Base-by-base conservation (phyloP, 805 yeast genomes). In the Candida insectorum region DNA sequence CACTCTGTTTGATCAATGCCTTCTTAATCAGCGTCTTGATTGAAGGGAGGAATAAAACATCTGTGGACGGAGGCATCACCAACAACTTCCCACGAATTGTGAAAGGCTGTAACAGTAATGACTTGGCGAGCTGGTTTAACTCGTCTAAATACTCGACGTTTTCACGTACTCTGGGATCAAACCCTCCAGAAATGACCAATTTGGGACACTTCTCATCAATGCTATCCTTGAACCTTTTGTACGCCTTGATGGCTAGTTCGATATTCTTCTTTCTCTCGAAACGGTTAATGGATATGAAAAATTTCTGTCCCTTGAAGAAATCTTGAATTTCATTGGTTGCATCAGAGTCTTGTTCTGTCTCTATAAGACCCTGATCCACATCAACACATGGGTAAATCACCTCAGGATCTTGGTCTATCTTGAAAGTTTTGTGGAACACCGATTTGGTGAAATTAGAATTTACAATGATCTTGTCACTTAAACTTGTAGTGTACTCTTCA, bases 131-230 rank as follows among this genome's bases (percentile, higher is more conserved):
- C 5, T 47, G 31, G 42, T 74, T 67, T 24, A 93, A 67, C 42
- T 85, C 85, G 15, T 63, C 51, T 30, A 88, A 65, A 48, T 85
- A 85, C 31, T 73, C 73, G 18, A 77, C 83, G 56, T 93, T 93
- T 54, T 89, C 97, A 1, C 48, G 35, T 0, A 86, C 83, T 28
- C 87, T 61, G 7, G 71, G 47, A 55, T 93, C 98, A 57, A 81
- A 93, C 0, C 99, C 99, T 9, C 99, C 98, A 6, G 95, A 84
- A 24, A 93, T 60, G 2, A 88, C 71, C 33, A 93, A 67, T 36
- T 73, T 73, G 4, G 71, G 65, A 13, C 57, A 51, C 37, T 52
- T 44, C 2, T 44, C 36, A 2, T 71, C 57, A 12, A 63, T 39
- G 2, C 40, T 29, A 2, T 13, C 31, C 15, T 58, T 44, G 41